Percentiles rank a stretch among this genome's conserved stretches.
Conservation (phyloP, 495 filamentous ascomycete species). For the Tuber borchii region DNA sequence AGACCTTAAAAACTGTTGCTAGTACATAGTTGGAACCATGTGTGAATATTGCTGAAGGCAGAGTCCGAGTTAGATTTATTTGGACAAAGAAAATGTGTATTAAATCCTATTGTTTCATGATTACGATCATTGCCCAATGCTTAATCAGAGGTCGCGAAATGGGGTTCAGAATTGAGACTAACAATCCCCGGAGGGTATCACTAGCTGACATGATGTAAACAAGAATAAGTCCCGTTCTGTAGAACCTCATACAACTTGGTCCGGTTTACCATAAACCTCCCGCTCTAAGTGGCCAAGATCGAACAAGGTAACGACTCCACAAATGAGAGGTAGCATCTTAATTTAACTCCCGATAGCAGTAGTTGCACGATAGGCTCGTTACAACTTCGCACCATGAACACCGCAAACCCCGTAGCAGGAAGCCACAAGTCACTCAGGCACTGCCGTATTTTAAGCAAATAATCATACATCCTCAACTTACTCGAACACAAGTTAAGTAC, state of each 20-base stretch:
- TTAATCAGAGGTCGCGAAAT: not conserved
- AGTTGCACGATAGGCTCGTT: not conserved
- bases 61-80: not conserved
- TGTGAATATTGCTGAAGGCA: not conserved
- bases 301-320: not conserved
- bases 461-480: not conserved
- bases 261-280: not conserved
- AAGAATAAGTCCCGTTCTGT: too few species aligned
- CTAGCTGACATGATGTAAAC: not conserved
- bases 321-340: not conserved
- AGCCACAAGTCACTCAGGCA: not conserved
- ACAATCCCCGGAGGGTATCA: not conserved
- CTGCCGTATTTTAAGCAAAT: not conserved
- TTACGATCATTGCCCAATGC: not conserved
- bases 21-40: not conserved
- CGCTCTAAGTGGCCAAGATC: not conserved
- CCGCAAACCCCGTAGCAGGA: not conserved
- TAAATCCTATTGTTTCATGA: not conserved
- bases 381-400: not conserved
- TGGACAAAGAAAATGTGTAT: not conserved
- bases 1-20: not conserved
- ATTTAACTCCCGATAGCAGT: not conserved
- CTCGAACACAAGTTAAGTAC: too few species aligned
- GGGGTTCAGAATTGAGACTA: not conserved
- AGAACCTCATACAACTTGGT: not conserved